phyloP scores from a whole-genome alignment of 148 eudicot species.

The Amaranthus hypochondriacus region DNA sequence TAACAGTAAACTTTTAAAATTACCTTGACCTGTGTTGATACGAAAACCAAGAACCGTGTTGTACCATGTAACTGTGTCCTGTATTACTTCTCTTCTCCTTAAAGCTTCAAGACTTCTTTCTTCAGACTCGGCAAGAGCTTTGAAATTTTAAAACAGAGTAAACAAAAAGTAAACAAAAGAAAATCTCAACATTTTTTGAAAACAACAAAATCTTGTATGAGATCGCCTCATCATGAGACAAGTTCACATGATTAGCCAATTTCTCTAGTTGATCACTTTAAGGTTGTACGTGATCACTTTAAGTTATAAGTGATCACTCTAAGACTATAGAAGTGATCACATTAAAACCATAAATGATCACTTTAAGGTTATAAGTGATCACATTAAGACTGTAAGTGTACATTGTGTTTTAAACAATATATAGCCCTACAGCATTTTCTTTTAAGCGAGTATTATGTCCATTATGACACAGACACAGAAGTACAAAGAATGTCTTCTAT shows the following conservation, averaged over 20 bases:
- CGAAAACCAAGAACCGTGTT: constrained; percentile 78
- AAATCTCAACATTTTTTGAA: background rate
- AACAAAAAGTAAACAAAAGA: background rate
- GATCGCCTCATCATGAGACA: too few species aligned
- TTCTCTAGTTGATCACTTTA: too few species aligned
- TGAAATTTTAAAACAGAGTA: background rate
- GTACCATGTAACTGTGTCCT: constrained; percentile 84
- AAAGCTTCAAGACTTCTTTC: constrained; percentile 43
- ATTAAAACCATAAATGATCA: too few species aligned
- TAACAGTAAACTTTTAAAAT: constrained; percentile 12
- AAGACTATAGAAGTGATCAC: too few species aligned
- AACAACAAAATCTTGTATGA: background rate
- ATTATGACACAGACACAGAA: background rate
- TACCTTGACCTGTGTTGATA: constrained; percentile 88
- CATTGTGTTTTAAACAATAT: background rate
- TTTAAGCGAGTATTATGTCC: background rate
- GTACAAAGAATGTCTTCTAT: background rate
- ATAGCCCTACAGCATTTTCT: background rate
- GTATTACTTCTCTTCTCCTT: constrained; percentile 45
- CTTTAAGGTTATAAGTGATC: too few species aligned
- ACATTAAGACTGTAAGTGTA: too few species aligned
- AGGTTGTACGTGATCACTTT: too few species aligned
- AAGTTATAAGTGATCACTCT: too few species aligned
- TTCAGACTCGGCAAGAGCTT: constrained; percentile 59
- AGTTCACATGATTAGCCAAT: too few species aligned